These are phyloP conservation scores for Candida bentonensis DNA, from an alignment of 805 yeast species.

Conservation along the genomic window DNA sequence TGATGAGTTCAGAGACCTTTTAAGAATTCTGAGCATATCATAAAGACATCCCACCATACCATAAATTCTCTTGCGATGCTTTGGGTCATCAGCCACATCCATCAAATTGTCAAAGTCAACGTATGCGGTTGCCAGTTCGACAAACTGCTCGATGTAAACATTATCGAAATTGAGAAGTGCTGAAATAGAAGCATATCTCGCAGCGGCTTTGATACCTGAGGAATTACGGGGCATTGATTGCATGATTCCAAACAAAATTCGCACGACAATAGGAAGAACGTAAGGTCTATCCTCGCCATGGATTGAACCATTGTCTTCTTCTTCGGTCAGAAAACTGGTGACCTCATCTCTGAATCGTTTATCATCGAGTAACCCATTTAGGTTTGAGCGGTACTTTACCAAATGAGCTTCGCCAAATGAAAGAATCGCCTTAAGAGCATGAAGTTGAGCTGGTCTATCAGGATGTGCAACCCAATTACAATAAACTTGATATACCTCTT, in stretches of 20 bases:
- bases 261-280: slow-evolving; percentile 57
- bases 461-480: slow-evolving; percentile 48
- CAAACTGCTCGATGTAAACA: slow-evolving; percentile 40
- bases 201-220: slow-evolving; percentile 58
- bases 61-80: background rate
- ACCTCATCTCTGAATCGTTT: slow-evolving; percentile 77
- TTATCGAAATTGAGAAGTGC: slow-evolving; percentile 23
- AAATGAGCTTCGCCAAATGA: slow-evolving; percentile 46
- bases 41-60: background rate
- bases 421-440: slow-evolving; percentile 56
- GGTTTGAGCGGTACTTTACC: slow-evolving; percentile 56
- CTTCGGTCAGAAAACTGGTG: slow-evolving; percentile 34
- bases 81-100: background rate
- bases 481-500: slow-evolving; percentile 38
- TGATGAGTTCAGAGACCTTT: background rate
- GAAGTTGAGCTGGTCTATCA: slow-evolving; percentile 47
- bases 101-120: slow-evolving; percentile 23
- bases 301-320: slow-evolving; percentile 28
- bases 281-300: slow-evolving; percentile 44
- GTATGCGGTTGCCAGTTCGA: slow-evolving; percentile 44
- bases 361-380: slow-evolving; percentile 67
- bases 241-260: slow-evolving; percentile 79
- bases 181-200: slow-evolving; percentile 33
- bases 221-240: slow-evolving; percentile 41
- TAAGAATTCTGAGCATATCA: background rate